Percentiles rank a stretch among this genome's conserved stretches.
Conservation (phyloP, 345 rosid genomes). For the Erodium maritimum region DNA sequence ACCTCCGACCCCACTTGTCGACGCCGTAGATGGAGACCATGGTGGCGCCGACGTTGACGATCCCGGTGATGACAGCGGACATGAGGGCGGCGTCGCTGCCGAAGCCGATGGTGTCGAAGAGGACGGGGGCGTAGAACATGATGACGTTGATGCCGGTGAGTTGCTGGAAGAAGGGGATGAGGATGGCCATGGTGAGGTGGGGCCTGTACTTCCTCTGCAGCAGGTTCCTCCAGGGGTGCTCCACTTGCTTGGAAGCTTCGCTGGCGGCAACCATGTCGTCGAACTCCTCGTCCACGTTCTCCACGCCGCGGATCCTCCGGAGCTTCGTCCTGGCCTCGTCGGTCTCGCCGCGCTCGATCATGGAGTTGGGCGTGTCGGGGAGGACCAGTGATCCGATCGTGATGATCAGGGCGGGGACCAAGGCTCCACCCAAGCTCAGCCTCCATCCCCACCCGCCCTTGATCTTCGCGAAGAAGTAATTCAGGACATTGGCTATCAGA, state of each 20-base stretch:
- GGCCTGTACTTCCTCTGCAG: constrained; percentile 70
- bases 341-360: constrained; percentile 75
- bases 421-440: constrained; percentile 83
- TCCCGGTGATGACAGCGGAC: constrained; percentile 72
- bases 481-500: constrained; percentile 63
- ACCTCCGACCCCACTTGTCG: constrained; percentile 70
- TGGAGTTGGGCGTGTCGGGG: constrained; percentile 88
- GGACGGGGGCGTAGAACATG: constrained; percentile 85
- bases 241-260: constrained; percentile 53
- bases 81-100: constrained; percentile 51
- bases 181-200: constrained; percentile 48
- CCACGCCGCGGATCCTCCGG: constrained; percentile 54
- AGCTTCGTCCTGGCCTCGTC: constrained; percentile 52
- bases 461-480: constrained; percentile 77
- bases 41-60: constrained; percentile 48
- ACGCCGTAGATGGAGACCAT: constrained; percentile 62
- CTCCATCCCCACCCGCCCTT: constrained; percentile 93
- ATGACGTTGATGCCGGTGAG: constrained; percentile 74
- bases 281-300: constrained; percentile 68
- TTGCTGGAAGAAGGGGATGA: constrained; percentile 79
- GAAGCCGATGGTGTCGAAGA: constrained; percentile 69
- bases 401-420: constrained; percentile 93
- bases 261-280: constrained; percentile 66
- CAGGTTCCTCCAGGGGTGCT: constrained; percentile 71
- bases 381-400: constrained; percentile 65